Evolutionary conservation across 345 rosid species (phyloP).

Genomic region (Isatis tinctoria): DNA sequence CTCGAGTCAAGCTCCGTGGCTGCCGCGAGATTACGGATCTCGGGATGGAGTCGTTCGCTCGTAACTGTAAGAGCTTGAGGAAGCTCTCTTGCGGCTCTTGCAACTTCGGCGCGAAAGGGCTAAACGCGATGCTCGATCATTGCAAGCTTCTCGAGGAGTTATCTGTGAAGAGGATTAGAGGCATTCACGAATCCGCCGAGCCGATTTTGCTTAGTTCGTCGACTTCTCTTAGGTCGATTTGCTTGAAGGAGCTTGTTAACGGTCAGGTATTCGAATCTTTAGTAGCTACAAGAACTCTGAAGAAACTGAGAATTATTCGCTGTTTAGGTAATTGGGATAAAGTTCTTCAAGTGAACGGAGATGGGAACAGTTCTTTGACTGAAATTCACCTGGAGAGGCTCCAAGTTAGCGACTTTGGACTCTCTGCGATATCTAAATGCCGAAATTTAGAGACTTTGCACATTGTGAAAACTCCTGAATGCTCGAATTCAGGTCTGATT

Average conservation of each 20-base stretch:
- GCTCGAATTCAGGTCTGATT: constrained; percentile 57
- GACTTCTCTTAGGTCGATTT: constrained; percentile 49
- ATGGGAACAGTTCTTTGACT: constrained; percentile 26
- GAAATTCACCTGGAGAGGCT: constrained; percentile 81
- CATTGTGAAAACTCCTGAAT: constrained; percentile 59
- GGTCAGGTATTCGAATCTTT: constrained; percentile 69
- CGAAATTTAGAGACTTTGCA: constrained; percentile 56
- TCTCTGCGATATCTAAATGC: constrained; percentile 52
- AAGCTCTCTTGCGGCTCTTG: constrained; percentile 76
- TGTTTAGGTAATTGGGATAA: constrained; percentile 86
- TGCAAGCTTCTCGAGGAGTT: constrained; percentile 67
- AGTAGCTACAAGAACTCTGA: constrained; percentile 44
- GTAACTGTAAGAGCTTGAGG: constrained; percentile 46
- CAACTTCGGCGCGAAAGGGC: constrained; percentile 57
- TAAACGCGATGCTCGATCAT: constrained; percentile 60
- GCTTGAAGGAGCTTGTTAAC: constrained; percentile 76
- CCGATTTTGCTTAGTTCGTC: constrained; percentile 39
- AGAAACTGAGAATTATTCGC: constrained; percentile 60
- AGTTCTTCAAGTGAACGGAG: constrained; percentile 46
- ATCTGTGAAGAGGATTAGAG: constrained; percentile 71
- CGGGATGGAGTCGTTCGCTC: constrained; percentile 57
- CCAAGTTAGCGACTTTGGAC: constrained; percentile 63
- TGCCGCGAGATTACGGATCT: constrained; percentile 76
- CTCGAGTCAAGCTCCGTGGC: constrained; percentile 80
- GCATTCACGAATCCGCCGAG: constrained; percentile 45